Percentiles rank a stretch among this genome's conserved stretches.
Conservation (phyloP, 2,329 filamentous ascomycete species). For the Talaromyces sp. region DNA sequence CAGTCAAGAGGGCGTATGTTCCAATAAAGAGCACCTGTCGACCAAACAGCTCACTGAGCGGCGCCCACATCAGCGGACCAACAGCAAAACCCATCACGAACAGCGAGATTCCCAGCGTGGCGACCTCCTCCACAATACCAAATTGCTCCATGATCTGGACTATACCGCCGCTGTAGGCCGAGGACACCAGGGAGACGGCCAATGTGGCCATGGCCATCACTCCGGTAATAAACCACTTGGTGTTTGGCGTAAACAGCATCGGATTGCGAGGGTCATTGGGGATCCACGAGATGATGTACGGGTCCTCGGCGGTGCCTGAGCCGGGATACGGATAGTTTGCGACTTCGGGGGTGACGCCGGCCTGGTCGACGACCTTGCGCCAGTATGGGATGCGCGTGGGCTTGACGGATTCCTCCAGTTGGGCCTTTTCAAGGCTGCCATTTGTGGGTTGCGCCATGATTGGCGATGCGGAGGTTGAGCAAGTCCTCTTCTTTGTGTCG, state of each 20-base stretch:
- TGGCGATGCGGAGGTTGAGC: constrained; percentile 11
- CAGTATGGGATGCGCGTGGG: constrained; percentile 29
- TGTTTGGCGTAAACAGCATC: constrained; percentile 24
- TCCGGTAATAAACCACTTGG: constrained; percentile 38
- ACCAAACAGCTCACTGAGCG: constrained; percentile 33
- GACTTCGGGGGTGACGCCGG: constrained; percentile 30
- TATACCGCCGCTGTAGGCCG: constrained; percentile 37
- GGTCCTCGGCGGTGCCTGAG: constrained; percentile 36
- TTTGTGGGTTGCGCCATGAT: constrained; percentile 17
- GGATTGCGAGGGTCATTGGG: constrained; percentile 39
- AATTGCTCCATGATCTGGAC: constrained; percentile 31
- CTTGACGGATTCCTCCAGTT: constrained; percentile 14
- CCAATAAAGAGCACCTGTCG: constrained; percentile 29
- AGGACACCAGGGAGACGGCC: constrained; percentile 38
- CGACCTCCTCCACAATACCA: constrained; percentile 28
- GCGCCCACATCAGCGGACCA: constrained; percentile 41
- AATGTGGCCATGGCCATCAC: constrained; percentile 34
- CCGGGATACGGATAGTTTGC: constrained; percentile 28
- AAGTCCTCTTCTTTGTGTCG: no score
- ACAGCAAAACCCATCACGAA: constrained; percentile 44
- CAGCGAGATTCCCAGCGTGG: constrained; percentile 39
- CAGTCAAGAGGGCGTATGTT: constrained; percentile 42
- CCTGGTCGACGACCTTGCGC: constrained; percentile 26
- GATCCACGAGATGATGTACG: constrained; percentile 39
- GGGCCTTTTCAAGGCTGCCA: constrained; percentile 21